Evolutionary conservation across 495 filamentous ascomycete genomes (phyloP).

Genomic region (Lasiosphaeriaceae sp.): DNA sequence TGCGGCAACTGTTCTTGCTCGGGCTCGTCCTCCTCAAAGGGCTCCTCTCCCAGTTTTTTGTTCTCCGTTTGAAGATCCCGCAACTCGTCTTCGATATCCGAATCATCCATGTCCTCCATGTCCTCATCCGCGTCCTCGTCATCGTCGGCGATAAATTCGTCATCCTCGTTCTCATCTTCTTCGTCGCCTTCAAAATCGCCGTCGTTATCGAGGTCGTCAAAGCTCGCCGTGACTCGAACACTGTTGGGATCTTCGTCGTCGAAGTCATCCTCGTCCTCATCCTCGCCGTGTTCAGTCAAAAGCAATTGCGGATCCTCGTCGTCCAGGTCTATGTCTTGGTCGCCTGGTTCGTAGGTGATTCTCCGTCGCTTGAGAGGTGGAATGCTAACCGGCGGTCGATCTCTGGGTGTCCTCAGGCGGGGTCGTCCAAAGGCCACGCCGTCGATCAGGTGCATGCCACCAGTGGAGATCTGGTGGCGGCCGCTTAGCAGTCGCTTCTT

Average conservation of each 20-base stretch:
- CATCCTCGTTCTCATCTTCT: slow-evolving; percentile 30
- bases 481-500: slow-evolving; percentile 71
- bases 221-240: slow-evolving; percentile 12
- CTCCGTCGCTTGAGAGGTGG: slow-evolving; percentile 71
- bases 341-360: slow-evolving; percentile 41
- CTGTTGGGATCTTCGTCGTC: slow-evolving; percentile 13
- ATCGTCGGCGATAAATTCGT: slow-evolving; percentile 17
- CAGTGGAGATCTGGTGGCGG: slow-evolving; percentile 73
- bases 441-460: slow-evolving; percentile 83
- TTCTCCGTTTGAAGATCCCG: slow-evolving; percentile 17
- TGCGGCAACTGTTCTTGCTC: not conserved
- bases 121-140: slow-evolving; percentile 22
- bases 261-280: slow-evolving; percentile 22
- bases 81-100: slow-evolving; percentile 21
- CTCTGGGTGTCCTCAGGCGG: slow-evolving; percentile 52
- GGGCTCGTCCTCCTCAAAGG: not conserved
- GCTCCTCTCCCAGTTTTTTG: not conserved
- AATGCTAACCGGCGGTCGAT: slow-evolving; percentile 67
- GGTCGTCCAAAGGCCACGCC: slow-evolving; percentile 84
- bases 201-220: slow-evolving; percentile 16
- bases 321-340: slow-evolving; percentile 15
- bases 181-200: slow-evolving; percentile 17
- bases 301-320: slow-evolving; percentile 28
- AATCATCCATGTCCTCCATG: slow-evolving; percentile 15
- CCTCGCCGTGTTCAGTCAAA: slow-evolving; percentile 38